phyloP scores from a whole-genome alignment of 2,329 filamentous ascomycete species.

The Alternaria novae-zelandiae region DNA sequence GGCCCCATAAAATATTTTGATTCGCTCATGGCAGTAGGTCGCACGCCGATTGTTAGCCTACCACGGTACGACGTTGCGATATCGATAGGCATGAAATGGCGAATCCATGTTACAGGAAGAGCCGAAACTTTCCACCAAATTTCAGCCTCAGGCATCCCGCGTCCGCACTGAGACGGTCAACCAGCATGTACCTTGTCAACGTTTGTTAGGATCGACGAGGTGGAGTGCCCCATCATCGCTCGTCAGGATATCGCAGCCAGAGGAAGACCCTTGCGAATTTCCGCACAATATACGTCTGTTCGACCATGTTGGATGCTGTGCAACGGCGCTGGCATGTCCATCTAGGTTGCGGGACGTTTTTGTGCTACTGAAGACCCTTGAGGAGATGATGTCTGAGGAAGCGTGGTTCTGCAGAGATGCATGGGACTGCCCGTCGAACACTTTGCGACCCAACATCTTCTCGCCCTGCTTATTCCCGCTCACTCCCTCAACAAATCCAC shows the following conservation, averaged over 20 bases:
- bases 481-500: conserved; percentile 10
- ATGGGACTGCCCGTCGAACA: conserved; percentile 25
- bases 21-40: conserved; percentile 4
- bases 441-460: conserved; percentile 12
- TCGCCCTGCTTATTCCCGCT: conserved; percentile 12
- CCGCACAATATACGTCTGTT: conserved; percentile 8
- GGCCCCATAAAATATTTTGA: not conserved
- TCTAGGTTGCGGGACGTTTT: conserved; percentile 27
- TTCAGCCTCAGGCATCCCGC: conserved; percentile 8
- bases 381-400: conserved; percentile 18
- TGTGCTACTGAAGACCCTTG: conserved; percentile 17
- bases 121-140: not conserved
- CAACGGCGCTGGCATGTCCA: conserved; percentile 6
- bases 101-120: not conserved
- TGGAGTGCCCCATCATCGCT: conserved; percentile 23
- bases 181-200: conserved; percentile 12
- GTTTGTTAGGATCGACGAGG: conserved; percentile 24
- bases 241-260: conserved; percentile 18
- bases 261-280: conserved; percentile 7
- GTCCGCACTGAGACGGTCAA: conserved; percentile 2
- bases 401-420: conserved; percentile 34
- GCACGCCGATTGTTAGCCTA: conserved; percentile 1
- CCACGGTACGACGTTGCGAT: not conserved
- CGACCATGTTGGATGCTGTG: conserved; percentile 12
- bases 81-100: not conserved